Percentiles rank a stretch among this genome's conserved stretches.
These are phyloP conservation scores for Peronospora farinosa DNA, from an alignment of 352 stramenopile species.

Conservation along the genomic window DNA sequence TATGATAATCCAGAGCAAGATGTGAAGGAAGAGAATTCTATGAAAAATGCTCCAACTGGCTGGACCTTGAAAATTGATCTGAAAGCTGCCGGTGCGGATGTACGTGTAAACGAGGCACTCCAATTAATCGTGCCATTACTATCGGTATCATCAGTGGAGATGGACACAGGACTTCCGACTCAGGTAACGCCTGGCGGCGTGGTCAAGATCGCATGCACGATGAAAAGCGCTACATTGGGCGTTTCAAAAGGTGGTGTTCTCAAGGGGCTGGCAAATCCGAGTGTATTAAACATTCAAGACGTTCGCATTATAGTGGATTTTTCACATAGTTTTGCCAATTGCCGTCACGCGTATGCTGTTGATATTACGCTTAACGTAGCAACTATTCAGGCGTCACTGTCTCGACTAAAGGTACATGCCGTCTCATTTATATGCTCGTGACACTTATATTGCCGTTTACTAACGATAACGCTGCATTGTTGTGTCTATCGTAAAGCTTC, in stretches of 20 bases:
- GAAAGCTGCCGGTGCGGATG: constrained; percentile 19
- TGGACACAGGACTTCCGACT: constrained; percentile 1
- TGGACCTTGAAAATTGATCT: constrained; percentile 28
- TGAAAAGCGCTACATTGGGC: constrained; percentile 14
- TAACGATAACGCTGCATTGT: constrained; percentile 8
- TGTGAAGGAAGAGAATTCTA: neutral
- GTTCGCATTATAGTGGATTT: constrained; percentile 16
- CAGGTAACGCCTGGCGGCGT: constrained; percentile 13
- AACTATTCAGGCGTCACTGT: constrained; percentile 22
- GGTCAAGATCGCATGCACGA: constrained; percentile 14
- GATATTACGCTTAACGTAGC: constrained; percentile 20
- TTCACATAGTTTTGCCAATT: constrained; percentile 18
- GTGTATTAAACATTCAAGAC: constrained; percentile 17
- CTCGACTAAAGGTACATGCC: constrained; percentile 31
- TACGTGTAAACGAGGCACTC: constrained; percentile 31
- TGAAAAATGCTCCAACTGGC: constrained; percentile 11
- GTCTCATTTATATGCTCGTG: neutral
- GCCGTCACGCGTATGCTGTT: constrained; percentile 14
- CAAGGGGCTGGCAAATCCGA: constrained; percentile 13
- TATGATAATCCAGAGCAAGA: neutral
- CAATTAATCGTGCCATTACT: constrained; percentile 19
- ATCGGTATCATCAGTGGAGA: constrained; percentile 22
- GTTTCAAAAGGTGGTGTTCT: constrained; percentile 19
- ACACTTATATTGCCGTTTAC: neutral
- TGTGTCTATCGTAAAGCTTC: constrained; percentile 24